Base-by-base conservation (phyloP, 2,329 filamentous ascomycete species). In the Neofusicoccum kwambonambiense region DNA sequence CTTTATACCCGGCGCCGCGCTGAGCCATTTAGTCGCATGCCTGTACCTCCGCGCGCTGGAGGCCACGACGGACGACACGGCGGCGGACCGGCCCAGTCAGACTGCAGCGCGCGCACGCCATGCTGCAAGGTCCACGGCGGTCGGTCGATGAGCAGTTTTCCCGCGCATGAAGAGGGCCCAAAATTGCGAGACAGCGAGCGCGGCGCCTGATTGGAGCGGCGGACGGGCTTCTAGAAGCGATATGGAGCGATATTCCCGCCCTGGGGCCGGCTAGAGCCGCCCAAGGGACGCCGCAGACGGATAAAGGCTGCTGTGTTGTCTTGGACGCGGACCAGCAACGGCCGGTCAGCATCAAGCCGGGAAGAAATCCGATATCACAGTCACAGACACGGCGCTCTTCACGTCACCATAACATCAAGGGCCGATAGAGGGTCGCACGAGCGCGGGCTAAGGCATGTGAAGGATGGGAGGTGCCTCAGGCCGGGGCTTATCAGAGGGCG, bases 311-410 rank as follows among this genome's bases (percentile, higher is more conserved):
- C 51, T 9, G 27, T 31, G 27, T 31, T 58, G 54, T 45, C 50
- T 52, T 44, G 54, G 54, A 58, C 39, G 56, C 56, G 56, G 56
- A 58, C 56, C 56, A 45, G 56, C 56, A 17, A 27, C 41, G 56
- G 54, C 56, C 56, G 56, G 56, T 60, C 56, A 60, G 56, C 56
- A 47, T 47, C 56, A 47, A 60, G 56, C 27, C 56, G 56, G 56
- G 31, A 47, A 37, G 56, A 60, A 60, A 60, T 35, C 56, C 56
- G 56, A n/a, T 27, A 60, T 60, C 56, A 60, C 56, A 47, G 56
- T 60, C 56, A 60, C 56, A 47, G 31, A 47, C 27, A 51, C 49
- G 13, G 49, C 22, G 17, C 19, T 49, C 22, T 51, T 51, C 47
- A 51, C 47, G 50, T 52, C 50, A 52, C 50, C 50, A 34, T 34